These are phyloP conservation scores for Cucumis hystrix DNA, from an alignment of 306 rosid genomes.

Conservation along the genomic window DNA sequence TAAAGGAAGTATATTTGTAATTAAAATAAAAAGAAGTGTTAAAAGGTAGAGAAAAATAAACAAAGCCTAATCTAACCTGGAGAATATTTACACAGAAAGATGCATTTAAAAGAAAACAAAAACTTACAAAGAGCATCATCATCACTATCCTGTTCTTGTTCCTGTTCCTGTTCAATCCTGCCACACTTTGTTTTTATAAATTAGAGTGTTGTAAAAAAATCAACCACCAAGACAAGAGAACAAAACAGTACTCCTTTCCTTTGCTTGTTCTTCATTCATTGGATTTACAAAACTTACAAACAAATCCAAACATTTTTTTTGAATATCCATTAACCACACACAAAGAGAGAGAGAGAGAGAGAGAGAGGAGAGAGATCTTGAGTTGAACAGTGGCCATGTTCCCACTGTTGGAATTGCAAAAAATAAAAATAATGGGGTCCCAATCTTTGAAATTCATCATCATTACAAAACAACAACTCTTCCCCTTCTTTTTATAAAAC, in stretches of 20 bases:
- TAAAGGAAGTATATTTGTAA: too few species aligned
- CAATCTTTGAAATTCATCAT: conserved; percentile 12
- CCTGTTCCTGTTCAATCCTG: too few species aligned
- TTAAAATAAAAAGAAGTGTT: too few species aligned
- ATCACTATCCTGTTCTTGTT: not conserved
- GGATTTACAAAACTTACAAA: not conserved
- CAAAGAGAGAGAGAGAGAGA: not conserved
- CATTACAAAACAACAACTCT: conserved; percentile 17
- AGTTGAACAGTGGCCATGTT: not conserved
- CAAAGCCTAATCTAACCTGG: too few species aligned
- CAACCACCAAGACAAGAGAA: not conserved
- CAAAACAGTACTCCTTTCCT: not conserved
- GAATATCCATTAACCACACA: not conserved
- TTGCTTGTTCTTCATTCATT: not conserved
- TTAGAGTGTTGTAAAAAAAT: not conserved
- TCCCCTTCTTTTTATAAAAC: conserved; percentile 13
- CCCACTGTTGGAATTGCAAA: conserved; percentile 1
- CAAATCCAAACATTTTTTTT: not conserved
- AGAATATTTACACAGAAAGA: not conserved
- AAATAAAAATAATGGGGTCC: not conserved
- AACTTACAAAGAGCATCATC: not conserved
- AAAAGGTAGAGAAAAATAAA: too few species aligned
- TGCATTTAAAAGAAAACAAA: not conserved
- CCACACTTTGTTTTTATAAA: too few species aligned
- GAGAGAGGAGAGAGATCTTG: not conserved